These are phyloP conservation scores for Chrysoporthe austroafricana DNA, from an alignment of 2,329 filamentous ascomycete species.

Conservation along the genomic window DNA sequence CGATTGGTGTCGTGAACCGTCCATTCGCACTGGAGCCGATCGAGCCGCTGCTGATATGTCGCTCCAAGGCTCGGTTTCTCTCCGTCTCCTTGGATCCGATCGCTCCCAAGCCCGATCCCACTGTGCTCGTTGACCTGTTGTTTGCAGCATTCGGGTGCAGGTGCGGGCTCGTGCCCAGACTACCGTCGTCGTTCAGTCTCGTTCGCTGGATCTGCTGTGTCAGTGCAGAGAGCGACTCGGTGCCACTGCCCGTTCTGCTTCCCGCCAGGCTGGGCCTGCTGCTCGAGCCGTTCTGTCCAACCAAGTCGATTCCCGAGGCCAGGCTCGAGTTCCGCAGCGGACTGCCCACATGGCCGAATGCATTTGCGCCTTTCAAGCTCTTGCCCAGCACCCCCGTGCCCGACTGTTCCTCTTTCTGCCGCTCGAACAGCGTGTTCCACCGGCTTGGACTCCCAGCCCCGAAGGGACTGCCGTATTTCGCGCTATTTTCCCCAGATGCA, in stretches of 20 bases:
- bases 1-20: conserved; percentile 66
- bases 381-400: conserved; percentile 37
- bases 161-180: conserved; percentile 49
- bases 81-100: conserved; percentile 43
- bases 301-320: conserved; percentile 53
- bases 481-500: conserved; percentile 48
- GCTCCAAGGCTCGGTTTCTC: conserved; percentile 51
- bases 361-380: conserved; percentile 52
- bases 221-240: conserved; percentile 60
- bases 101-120: conserved; percentile 40
- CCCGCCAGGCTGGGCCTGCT: conserved; percentile 46
- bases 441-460: conserved; percentile 61
- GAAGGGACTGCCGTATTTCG: conserved; percentile 65
- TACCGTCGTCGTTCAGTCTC: conserved; percentile 48
- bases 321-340: conserved; percentile 67
- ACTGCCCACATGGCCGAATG: conserved; percentile 68
- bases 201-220: conserved; percentile 67
- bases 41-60: conserved; percentile 63
- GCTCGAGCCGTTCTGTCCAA: conserved; percentile 33
- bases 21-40: conserved; percentile 57
- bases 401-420: conserved; percentile 61
- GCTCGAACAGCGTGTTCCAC: conserved; percentile 64
- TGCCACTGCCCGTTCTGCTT: conserved; percentile 47
- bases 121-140: conserved; percentile 46
- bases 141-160: conserved; percentile 54